Conservation (phyloP, 192 early-diverging fungal species). For the Lobosporangium transversale region DNA sequence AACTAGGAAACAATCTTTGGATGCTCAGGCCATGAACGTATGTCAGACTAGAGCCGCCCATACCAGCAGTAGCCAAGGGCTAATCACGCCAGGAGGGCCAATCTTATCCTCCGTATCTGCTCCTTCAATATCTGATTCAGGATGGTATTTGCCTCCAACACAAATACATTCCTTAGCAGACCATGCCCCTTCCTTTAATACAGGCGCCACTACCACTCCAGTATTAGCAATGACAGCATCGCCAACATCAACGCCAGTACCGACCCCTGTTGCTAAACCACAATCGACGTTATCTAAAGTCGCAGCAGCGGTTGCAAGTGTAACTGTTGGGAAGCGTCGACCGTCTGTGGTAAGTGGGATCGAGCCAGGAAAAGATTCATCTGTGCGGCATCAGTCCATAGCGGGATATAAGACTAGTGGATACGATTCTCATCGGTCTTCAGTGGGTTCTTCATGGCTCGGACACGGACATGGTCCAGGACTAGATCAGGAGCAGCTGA, state of each 20-base stretch:
- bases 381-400: no score
- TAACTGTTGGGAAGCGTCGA: conserved; percentile 30
- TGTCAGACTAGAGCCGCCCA: no score
- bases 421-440: no score
- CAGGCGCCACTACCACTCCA: no score
- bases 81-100: not conserved
- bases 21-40: conserved; percentile 5
- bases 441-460: not conserved
- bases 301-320: conserved; percentile 31
- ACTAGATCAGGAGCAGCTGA: conserved; percentile 13
- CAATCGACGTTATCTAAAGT: conserved; percentile 31
- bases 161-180: not conserved
- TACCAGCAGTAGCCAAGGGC: not conserved
- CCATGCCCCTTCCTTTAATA: no score
- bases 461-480: not conserved
- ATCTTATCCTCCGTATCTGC: no score
- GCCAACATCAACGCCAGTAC: not conserved
- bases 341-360: conserved; percentile 5
- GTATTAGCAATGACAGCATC: conserved; percentile 1
- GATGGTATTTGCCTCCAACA: no score
- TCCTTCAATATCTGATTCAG: no score
- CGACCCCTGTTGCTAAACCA: not conserved
- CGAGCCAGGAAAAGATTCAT: not conserved
- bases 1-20: conserved; percentile 23
- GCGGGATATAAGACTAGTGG: not conserved